Percentiles rank a stretch among this genome's conserved stretches.
phyloP scores from a whole-genome alignment of 2,329 filamentous ascomycete genomes.

The Penicillium verrucosum region DNA sequence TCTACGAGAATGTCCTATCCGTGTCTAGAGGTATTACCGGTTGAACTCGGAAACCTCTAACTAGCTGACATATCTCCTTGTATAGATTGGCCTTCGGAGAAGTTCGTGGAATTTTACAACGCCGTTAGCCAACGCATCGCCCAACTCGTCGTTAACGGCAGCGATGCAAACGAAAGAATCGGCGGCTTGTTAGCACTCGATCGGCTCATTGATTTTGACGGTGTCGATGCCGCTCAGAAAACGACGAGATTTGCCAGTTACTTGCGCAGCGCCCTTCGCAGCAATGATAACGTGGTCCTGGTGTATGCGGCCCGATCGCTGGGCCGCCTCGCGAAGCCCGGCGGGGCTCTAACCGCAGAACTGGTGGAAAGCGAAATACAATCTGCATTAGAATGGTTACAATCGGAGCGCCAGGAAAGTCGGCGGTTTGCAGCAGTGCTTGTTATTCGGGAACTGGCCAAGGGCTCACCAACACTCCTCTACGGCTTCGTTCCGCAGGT shows the following conservation, averaged over 20 bases:
- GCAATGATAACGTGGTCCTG: slow-evolving; percentile 89
- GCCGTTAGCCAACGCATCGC: slow-evolving; percentile 64
- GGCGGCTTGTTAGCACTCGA: slow-evolving; percentile 91
- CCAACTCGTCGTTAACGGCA: slow-evolving; percentile 75
- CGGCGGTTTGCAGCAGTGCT: slow-evolving; percentile 90
- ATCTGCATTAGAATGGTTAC: slow-evolving; percentile 92
- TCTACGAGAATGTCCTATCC: slow-evolving; percentile 46
- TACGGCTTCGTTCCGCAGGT: slow-evolving; percentile 94
- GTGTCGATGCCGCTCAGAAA: slow-evolving; percentile 87
- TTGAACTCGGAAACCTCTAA: neutral
- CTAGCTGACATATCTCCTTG: slow-evolving; percentile 12
- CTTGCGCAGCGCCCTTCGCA: slow-evolving; percentile 79
- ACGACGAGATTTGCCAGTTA: slow-evolving; percentile 92
- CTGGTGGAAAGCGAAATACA: slow-evolving; percentile 96
- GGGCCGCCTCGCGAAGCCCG: slow-evolving; percentile 85
- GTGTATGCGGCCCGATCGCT: slow-evolving; percentile 83
- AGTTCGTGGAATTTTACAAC: slow-evolving; percentile 70
- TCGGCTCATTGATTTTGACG: slow-evolving; percentile 91
- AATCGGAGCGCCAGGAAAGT: slow-evolving; percentile 90
- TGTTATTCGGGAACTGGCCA: slow-evolving; percentile 82
- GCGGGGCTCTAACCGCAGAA: slow-evolving; percentile 90
- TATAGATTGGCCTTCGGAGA: slow-evolving; percentile 73
- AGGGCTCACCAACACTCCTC: slow-evolving; percentile 90
- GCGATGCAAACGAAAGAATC: slow-evolving; percentile 81
- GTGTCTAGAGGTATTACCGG: slow-evolving; percentile 44